Conservation (phyloP, 371 early-diverging fungal genomes). For the Mucor indicus region DNA sequence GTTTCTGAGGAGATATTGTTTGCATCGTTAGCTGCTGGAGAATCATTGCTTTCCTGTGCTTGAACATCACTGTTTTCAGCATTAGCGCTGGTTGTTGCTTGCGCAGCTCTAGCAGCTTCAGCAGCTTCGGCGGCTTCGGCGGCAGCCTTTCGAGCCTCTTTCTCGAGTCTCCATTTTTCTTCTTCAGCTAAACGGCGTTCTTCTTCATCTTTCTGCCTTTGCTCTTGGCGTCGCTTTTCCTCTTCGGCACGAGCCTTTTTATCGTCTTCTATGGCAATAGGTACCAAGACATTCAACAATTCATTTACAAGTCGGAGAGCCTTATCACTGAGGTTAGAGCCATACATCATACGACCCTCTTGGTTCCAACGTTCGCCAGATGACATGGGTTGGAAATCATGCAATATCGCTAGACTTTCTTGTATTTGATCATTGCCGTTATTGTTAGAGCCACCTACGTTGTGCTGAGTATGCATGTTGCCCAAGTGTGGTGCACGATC, state of each 20-base stretch:
- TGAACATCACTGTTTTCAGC: slow-evolving; percentile 41
- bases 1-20: neutral
- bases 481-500: slow-evolving; percentile 19
- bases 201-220: slow-evolving; percentile 37
- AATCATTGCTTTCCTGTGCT: slow-evolving; percentile 64
- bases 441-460: neutral
- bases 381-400: slow-evolving; percentile 71
- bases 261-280: slow-evolving; percentile 71
- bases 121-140: slow-evolving; percentile 24
- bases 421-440: slow-evolving; percentile 17
- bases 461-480: neutral
- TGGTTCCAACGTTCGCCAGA: slow-evolving; percentile 87
- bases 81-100: slow-evolving; percentile 14
- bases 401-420: slow-evolving; percentile 54
- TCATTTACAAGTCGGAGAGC: slow-evolving; percentile 58
- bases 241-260: slow-evolving; percentile 57
- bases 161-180: slow-evolving; percentile 42
- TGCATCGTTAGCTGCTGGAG: neutral
- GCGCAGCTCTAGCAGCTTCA: slow-evolving; percentile 25
- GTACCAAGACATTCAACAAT: slow-evolving; percentile 71
- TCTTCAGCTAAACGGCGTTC: slow-evolving; percentile 55
- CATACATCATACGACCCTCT: slow-evolving; percentile 83
- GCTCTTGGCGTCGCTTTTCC: slow-evolving; percentile 45
- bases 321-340: slow-evolving; percentile 55
- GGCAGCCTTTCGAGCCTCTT: slow-evolving; percentile 22